A percentile compares a stretch with the other conserved stretches of the same genome.
phyloP scores from a whole-genome alignment of 129 eudicot species.

The Lonicera japonica region DNA sequence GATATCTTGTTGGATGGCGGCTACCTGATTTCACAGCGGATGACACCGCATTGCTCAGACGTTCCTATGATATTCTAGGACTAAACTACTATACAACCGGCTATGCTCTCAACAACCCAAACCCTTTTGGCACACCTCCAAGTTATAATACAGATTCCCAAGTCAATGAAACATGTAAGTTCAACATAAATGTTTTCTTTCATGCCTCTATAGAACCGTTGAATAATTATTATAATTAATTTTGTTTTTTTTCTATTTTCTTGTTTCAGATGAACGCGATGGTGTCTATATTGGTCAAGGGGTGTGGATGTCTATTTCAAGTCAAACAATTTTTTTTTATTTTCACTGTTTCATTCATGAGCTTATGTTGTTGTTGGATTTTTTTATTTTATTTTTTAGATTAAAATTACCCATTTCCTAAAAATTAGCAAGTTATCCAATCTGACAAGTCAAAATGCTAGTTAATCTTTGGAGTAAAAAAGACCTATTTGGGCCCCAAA shows the following conservation, averaged over 20 bases:
- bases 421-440: no score
- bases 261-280: conserved; percentile 18
- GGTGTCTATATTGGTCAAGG: conserved; percentile 29
- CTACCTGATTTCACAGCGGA: conserved; percentile 24
- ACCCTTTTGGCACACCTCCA: background rate
- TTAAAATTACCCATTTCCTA: no score
- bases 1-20: conserved; percentile 8
- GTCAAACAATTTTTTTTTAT: no score
- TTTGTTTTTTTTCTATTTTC: background rate
- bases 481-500: no score
- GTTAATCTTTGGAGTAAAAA: no score
- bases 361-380: no score
- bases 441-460: no score
- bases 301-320: conserved; percentile 26
- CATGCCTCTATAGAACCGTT: background rate
- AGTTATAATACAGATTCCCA: conserved; percentile 21
- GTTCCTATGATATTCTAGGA: conserved; percentile 35
- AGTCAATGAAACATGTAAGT: conserved; percentile 12
- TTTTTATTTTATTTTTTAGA: no score
- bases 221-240: background rate
- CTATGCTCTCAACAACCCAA: conserved; percentile 17
- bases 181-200: background rate
- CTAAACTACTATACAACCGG: conserved; percentile 27
- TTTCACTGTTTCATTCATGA: no score
- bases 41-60: conserved; percentile 15